phyloP scores from a whole-genome alignment of 148 eudicot genomes.

The Chenopodium suecicum region DNA sequence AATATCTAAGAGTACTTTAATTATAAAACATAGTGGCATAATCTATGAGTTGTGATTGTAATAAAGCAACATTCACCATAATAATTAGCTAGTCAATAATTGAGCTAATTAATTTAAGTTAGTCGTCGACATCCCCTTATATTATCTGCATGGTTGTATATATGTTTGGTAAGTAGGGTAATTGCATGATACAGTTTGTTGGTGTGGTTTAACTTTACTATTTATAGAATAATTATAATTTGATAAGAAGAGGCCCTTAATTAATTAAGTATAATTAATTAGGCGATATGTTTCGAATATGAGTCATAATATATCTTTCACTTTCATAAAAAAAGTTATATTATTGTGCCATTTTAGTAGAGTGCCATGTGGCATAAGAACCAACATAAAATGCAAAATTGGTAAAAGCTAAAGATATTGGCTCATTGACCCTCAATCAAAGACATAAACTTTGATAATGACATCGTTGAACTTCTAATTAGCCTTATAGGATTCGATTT shows the following conservation, averaged over 20 bases:
- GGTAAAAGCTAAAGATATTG: neutral
- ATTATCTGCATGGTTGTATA: too few relatives aligned
- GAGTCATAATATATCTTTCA: neutral
- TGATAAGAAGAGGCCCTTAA: neutral
- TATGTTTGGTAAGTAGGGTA: too few relatives aligned
- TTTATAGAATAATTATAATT: neutral
- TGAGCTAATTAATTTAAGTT: too few relatives aligned
- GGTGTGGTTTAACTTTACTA: neutral
- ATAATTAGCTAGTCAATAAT: too few relatives aligned
- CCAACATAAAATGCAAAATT: neutral
- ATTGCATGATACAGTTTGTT: neutral
- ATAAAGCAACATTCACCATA: too few relatives aligned
- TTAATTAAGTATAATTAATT: too few relatives aligned
- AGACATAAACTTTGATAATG: neutral
- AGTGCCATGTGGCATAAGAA: neutral
- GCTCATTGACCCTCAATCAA: neutral
- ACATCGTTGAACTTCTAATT: neutral
- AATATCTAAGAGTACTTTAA: too few relatives aligned
- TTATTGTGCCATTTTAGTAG: too few relatives aligned
- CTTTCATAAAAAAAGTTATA: too few relatives aligned
- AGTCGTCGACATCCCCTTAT: too few relatives aligned
- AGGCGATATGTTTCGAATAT: neutral
- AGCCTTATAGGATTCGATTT: neutral
- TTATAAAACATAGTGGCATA: too few relatives aligned
- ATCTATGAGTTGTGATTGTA: too few relatives aligned